phyloP scores from a whole-genome alignment of 2,329 filamentous ascomycete species.

The Diaporthe vaccinii region DNA sequence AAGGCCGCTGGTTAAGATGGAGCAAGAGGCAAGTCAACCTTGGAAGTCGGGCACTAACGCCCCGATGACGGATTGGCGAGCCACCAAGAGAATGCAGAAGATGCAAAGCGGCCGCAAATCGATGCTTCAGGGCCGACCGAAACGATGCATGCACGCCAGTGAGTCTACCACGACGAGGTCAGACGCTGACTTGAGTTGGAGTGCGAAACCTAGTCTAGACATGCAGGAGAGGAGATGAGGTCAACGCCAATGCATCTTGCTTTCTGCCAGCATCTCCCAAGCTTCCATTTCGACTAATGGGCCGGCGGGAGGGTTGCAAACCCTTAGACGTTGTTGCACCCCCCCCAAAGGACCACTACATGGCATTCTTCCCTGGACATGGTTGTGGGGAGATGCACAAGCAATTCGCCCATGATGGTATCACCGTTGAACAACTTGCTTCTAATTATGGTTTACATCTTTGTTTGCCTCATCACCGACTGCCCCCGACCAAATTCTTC shows the following conservation, averaged over 20 bases:
- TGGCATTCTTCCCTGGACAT: neutral
- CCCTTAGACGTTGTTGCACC: neutral
- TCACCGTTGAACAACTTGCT: neutral
- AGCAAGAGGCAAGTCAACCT: constrained; percentile 17
- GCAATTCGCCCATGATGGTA: neutral
- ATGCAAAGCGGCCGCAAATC: constrained; percentile 4
- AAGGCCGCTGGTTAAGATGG: constrained; percentile 36
- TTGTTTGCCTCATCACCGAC: neutral
- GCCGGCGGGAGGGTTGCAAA: constrained; percentile 4
- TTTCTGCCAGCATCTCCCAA: constrained; percentile 5
- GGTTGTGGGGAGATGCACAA: neutral
- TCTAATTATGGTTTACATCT: neutral
- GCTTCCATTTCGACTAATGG: constrained; percentile 26
- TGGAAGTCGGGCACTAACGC: constrained; percentile 35
- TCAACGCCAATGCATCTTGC: constrained; percentile 25
- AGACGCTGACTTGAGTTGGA: neutral
- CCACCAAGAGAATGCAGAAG: neutral
- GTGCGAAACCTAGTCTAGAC: constrained; percentile 12
- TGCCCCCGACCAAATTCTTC: neutral
- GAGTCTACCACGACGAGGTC: constrained; percentile 5
- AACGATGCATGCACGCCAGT: neutral
- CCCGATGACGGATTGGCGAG: constrained; percentile 32
- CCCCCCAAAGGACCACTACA: neutral
- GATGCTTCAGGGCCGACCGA: constrained; percentile 3
- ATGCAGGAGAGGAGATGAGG: constrained; percentile 25